Base-by-base conservation (phyloP, 1,284 basidiomycete genomes). In the Cryptococcus sp. region DNA sequence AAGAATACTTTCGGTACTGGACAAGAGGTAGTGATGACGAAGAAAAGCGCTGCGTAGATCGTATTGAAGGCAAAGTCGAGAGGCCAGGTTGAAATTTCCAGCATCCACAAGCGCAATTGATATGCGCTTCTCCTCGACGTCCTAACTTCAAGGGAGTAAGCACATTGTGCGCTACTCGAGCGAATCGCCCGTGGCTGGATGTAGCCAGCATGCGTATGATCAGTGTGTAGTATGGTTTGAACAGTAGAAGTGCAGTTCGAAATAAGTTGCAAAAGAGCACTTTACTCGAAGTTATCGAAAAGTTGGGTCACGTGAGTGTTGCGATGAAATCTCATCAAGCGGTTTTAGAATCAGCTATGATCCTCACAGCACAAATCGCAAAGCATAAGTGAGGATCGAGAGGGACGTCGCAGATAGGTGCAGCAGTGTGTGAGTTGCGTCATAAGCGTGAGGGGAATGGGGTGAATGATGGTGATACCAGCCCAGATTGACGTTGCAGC, bases 1-100 rank as follows among this genome's bases (percentile, higher is more conserved):
- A 22, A 29, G 47, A n/a, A 17, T 19, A 15, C 10, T 25, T 17
- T 25, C 22, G 45, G 20, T 20, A 10, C 23, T 22, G 22, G 23
- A n/a, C 15, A 6, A 20, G 40, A 22, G 25, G 7, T 19, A n/a
- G 11, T 41, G 20, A 44, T 25, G 40, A 52, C 23, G 20, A 41
- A 44, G 29, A 34, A 13, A 34, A 34, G 5, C 29, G 29, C 29
- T 34, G 29, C 8, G 29, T 5, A 10, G 29, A 13, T 34, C 5
- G 29, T 37, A 22, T 17, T 44, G 50, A 44, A 44, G 26, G 40
- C n/a, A 19, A 23, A 41, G 52, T 34, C 2, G 57, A 58, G 11
- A 58, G 25, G 25, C 52, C 44, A 23, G 57, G 57, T 26, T 25
- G 20, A 40, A 59, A 59, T 49, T 59, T 49, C 26, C 50, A 49